Conservation (phyloP, 2,329 filamentous ascomycete species). For the Xylariaceae sp. region DNA sequence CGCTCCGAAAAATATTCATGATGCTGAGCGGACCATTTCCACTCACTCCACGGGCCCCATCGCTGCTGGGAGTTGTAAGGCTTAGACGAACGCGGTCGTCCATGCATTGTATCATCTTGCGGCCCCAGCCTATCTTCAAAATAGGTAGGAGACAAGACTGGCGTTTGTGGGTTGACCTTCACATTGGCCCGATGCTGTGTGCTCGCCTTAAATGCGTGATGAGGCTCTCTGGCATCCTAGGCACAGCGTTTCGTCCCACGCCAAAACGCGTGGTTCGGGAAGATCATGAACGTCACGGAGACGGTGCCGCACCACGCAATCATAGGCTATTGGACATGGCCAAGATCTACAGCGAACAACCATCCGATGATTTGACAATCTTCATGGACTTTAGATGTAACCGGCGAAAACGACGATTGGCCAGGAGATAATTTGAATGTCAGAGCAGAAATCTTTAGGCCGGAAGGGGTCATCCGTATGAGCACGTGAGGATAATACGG, state of each 20-base stretch:
- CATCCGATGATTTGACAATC: not conserved
- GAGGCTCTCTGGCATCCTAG: conserved; percentile 23
- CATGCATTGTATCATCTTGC: conserved; percentile 32
- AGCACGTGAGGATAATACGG: conserved; percentile 12
- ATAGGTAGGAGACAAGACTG: conserved; percentile 17
- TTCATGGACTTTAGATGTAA: not conserved
- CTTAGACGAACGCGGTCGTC: conserved; percentile 23
- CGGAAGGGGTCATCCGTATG: not conserved
- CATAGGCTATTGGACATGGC: not conserved
- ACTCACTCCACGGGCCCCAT: conserved; percentile 24
- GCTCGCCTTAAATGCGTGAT: conserved; percentile 28
- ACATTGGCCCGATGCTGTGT: conserved; percentile 14
- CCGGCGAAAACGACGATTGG: conserved; percentile 6
- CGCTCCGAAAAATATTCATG: conserved; percentile 24
- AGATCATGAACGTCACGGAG: conserved; percentile 6
- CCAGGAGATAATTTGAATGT: conserved; percentile 4
- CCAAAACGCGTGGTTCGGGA: conserved; percentile 14
- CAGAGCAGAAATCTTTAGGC: not conserved
- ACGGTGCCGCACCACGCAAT: conserved; percentile 10
- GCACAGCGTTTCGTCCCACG: not conserved
- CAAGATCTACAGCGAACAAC: not conserved
- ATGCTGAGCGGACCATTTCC: conserved; percentile 25
- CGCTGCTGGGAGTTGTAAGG: conserved; percentile 19
- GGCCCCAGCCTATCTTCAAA: conserved; percentile 21
- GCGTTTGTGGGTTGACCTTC: not conserved